These are phyloP conservation scores for Exobasidium rhododendri DNA, from an alignment of 1,284 basidiomycete genomes.

Conservation along the genomic window DNA sequence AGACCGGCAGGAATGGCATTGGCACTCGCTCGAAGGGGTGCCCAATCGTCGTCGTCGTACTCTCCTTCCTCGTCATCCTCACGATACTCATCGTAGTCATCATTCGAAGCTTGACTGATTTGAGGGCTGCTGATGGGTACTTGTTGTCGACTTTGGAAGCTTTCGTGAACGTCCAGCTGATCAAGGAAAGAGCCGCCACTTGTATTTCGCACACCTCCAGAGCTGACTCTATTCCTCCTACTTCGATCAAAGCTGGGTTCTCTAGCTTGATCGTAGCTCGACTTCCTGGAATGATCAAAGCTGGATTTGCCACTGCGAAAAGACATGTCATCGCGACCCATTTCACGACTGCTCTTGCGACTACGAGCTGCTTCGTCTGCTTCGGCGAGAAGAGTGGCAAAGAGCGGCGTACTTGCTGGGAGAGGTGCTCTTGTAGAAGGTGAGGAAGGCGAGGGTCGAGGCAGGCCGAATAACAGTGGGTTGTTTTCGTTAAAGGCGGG, in stretches of 20 bases:
- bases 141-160: conserved; percentile 7
- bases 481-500: not conserved
- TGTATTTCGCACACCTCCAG: not conserved
- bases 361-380: not conserved
- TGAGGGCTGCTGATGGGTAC: not conserved
- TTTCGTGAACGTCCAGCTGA: conserved; percentile 20
- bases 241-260: not conserved
- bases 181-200: conserved; percentile 21
- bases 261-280: conserved; percentile 4
- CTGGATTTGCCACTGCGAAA: not conserved
- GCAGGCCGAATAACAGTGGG: not conserved
- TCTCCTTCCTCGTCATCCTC: not conserved
- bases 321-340: not conserved
- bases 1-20: conserved; percentile 2
- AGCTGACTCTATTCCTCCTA: not conserved
- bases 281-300: not conserved
- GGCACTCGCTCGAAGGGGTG: not conserved
- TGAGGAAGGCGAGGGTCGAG: not conserved
- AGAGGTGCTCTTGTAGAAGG: not conserved
- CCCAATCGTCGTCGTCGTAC: not conserved
- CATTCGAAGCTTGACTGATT: not conserved
- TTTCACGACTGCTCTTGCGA: not conserved
- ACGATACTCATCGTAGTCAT: too few relatives aligned
- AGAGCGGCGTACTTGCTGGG: conserved; percentile 1
- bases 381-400: not conserved